A percentile compares a stretch with the other conserved stretches of the same genome.
These are phyloP conservation scores for Taphrina confusa DNA, from an alignment of 1,139 yeast genomes.

Conservation along the genomic window DNA sequence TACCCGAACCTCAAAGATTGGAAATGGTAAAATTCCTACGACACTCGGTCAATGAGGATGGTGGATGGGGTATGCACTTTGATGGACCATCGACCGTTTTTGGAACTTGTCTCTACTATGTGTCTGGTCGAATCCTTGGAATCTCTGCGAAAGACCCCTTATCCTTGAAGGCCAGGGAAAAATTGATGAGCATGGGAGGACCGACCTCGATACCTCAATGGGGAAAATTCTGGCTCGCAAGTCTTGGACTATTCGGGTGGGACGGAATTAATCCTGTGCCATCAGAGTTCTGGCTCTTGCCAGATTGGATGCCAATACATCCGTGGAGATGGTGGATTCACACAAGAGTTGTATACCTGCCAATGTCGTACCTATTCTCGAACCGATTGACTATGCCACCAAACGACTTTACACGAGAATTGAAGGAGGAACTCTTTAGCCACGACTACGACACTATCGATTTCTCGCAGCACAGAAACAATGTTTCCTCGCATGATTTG, in stretches of 20 bases:
- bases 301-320: conserved; percentile 77
- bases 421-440: conserved; percentile 76
- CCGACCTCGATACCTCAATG: conserved; percentile 92
- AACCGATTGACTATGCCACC: conserved; percentile 56
- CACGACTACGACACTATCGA: conserved; percentile 66
- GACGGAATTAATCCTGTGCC: conserved; percentile 99
- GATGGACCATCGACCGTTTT: conserved; percentile 91
- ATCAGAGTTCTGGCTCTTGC: conserved; percentile 89
- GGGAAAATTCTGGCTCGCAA: conserved; percentile 92
- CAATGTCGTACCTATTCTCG: conserved; percentile 78
- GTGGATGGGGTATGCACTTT: conserved; percentile 98
- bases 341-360: conserved; percentile 86
- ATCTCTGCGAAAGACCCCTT: conserved; percentile 73
- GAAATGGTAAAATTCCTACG: conserved; percentile 63
- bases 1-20: conserved; percentile 63
- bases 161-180: conserved; percentile 71
- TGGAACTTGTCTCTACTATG: conserved; percentile 89
- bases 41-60: conserved; percentile 91
- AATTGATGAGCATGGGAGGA: conserved; percentile 65
- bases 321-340: conserved; percentile 99
- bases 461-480: conserved; percentile 70
- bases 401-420: conserved; percentile 62
- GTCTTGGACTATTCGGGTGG: conserved; percentile 83
- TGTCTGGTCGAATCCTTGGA: conserved; percentile 74
- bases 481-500: conserved; percentile 86